A percentile compares a stretch with the other conserved stretches of the same genome.
Conservation (phyloP, 768 basidiomycete species). For the Tylopilus balloui region DNA sequence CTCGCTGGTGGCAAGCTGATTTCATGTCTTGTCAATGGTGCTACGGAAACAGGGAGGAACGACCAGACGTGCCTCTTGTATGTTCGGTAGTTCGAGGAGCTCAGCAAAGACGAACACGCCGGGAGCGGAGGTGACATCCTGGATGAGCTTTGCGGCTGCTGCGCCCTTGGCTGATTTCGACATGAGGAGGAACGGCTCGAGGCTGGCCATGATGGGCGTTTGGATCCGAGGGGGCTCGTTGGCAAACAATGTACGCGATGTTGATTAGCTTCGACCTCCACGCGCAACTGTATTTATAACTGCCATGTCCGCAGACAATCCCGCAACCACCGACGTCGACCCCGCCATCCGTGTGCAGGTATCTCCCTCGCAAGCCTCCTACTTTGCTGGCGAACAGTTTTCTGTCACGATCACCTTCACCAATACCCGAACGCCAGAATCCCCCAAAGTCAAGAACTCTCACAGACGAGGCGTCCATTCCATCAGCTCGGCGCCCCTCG, state of each 20-base stretch:
- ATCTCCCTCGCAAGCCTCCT: conserved; percentile 79
- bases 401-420: conserved; percentile 82
- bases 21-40: not conserved
- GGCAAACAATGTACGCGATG: not conserved
- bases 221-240: conserved; percentile 7
- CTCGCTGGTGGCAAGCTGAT: conserved; percentile 63
- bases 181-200: conserved; percentile 90
- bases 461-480: conserved; percentile 77
- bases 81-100: conserved; percentile 74
- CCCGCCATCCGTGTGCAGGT: conserved; percentile 64
- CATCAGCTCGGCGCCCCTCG: conserved; percentile 76
- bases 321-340: conserved; percentile 28
- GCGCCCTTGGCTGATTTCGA: conserved; percentile 91
- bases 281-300: not conserved
- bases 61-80: conserved; percentile 64
- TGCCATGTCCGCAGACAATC: conserved; percentile 19
- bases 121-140: conserved; percentile 81
- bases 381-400: conserved; percentile 90
- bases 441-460: conserved; percentile 32
- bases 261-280: conserved; percentile 1
- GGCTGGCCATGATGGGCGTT: conserved; percentile 39
- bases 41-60: not conserved
- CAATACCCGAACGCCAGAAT: conserved; percentile 61
- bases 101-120: conserved; percentile 94
- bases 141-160: conserved; percentile 82